These are phyloP conservation scores for Castanospermum australe DNA, from an alignment of 306 rosid genomes.

Conservation along the genomic window DNA sequence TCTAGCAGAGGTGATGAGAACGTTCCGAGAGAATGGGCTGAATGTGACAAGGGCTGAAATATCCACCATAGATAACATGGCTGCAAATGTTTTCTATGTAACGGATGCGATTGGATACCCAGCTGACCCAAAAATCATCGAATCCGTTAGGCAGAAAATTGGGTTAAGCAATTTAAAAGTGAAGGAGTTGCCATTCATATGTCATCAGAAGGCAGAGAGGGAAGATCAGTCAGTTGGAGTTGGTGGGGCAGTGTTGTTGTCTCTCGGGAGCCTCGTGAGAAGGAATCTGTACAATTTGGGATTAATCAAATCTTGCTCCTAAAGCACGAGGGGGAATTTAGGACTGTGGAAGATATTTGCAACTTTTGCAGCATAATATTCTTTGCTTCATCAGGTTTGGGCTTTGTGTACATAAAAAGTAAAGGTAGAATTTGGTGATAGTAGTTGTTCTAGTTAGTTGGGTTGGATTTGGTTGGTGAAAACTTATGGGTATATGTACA, in stretches of 20 bases:
- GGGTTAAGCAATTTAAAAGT: constrained; percentile 68
- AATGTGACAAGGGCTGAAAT: constrained; percentile 88
- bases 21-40: constrained; percentile 84
- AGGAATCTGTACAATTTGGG: constrained; percentile 96
- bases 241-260: constrained; percentile 87
- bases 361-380: constrained; percentile 49
- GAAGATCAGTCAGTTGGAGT: constrained; percentile 71
- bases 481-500: constrained; percentile 16
- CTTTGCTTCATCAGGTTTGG: constrained; percentile 71
- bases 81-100: constrained; percentile 68
- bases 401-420: constrained; percentile 67
- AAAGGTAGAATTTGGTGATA: constrained; percentile 47
- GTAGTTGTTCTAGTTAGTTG: constrained; percentile 50
- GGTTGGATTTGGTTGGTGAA: constrained; percentile 66
- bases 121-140: constrained; percentile 58
- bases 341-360: constrained; percentile 41
- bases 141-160: constrained; percentile 73
- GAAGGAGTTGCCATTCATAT: constrained; percentile 63
- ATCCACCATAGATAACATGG: constrained; percentile 53
- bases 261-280: constrained; percentile 87
- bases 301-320: constrained; percentile 81
- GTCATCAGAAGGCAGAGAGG: constrained; percentile 47
- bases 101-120: constrained; percentile 74
- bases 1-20: constrained; percentile 83
- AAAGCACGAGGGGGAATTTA: constrained; percentile 31